Conservation (phyloP, 345 rosid species). For the Lenwebbia sp. region DNA sequence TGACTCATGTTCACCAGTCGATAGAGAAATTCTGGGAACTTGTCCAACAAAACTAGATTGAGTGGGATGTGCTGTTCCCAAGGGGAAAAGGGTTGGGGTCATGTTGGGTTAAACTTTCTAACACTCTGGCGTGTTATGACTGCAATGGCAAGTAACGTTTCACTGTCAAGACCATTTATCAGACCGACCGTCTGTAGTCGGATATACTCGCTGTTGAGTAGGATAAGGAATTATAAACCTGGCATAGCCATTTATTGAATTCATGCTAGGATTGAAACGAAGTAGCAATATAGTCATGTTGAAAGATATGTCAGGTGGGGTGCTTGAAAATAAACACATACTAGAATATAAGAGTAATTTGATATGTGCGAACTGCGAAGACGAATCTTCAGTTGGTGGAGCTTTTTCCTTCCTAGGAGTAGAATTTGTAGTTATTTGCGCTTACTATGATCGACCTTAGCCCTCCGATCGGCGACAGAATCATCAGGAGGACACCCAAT, state of each 20-base stretch:
- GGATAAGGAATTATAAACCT: not conserved
- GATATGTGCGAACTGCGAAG: not conserved
- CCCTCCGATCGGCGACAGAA: constrained; percentile 73
- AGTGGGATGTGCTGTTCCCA: not conserved
- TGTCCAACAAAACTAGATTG: not conserved
- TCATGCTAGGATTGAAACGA: not conserved
- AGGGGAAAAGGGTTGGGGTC: not conserved
- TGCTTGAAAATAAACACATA: not conserved
- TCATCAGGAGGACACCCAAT: constrained; percentile 48
- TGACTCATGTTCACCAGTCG: not conserved
- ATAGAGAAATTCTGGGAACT: not conserved
- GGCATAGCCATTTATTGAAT: not conserved
- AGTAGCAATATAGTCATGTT: not conserved
- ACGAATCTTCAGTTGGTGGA: not conserved
- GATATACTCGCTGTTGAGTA: not conserved
- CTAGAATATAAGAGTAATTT: not conserved
- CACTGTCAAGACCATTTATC: not conserved
- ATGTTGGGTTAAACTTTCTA: not conserved
- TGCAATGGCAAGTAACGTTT: not conserved
- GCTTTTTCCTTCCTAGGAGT: constrained; percentile 16
- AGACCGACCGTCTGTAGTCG: not conserved
- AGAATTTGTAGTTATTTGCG: constrained; percentile 53
- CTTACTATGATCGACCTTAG: constrained; percentile 47
- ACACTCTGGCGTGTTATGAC: not conserved
- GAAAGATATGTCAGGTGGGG: not conserved